A percentile compares a stretch with the other conserved stretches of the same genome.
phyloP scores from a whole-genome alignment of 2,329 filamentous ascomycete genomes.

The Neocatenulostroma microsporum region DNA sequence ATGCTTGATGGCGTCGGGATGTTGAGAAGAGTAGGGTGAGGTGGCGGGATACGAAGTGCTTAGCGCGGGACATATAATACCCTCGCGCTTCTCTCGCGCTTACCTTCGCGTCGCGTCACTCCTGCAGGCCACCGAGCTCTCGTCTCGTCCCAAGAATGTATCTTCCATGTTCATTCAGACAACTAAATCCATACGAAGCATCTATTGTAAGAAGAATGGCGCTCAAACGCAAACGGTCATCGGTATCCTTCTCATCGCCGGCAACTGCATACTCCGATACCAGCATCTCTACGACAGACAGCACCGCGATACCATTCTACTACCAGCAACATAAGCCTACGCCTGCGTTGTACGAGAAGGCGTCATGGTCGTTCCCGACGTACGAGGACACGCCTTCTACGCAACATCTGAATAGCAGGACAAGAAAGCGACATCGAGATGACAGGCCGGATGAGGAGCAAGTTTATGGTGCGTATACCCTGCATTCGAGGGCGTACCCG shows the following conservation, averaged over 20 bases:
- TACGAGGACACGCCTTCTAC: conserved; percentile 16
- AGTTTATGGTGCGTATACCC: conserved; percentile 44
- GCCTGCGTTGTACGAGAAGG: conserved; percentile 14
- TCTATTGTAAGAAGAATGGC: conserved; percentile 35
- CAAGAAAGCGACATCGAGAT: conserved; percentile 52
- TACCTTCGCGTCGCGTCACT: too few relatives aligned
- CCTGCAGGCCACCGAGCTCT: not conserved
- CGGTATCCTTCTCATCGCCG: conserved; percentile 36
- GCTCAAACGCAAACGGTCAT: conserved; percentile 52
- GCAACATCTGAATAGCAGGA: conserved; percentile 46
- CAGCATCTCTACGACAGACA: conserved; percentile 4
- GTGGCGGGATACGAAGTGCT: too few relatives aligned
- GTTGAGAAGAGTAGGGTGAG: too few relatives aligned
- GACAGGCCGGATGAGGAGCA: conserved; percentile 49
- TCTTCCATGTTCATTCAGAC: not conserved
- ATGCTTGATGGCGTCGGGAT: too few relatives aligned
- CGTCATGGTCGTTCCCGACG: conserved; percentile 21
- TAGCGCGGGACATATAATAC: too few relatives aligned
- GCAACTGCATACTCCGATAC: conserved; percentile 12
- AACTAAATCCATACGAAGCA: not conserved
- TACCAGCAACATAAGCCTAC: conserved; percentile 24
- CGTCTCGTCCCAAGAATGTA: not conserved
- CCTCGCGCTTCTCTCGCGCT: too few relatives aligned
- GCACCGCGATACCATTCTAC: conserved; percentile 25
- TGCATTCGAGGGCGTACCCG: too few relatives aligned